Conservation (phyloP, 352 stramenopile genomes). For the Saprolegnia parasitica region DNA sequence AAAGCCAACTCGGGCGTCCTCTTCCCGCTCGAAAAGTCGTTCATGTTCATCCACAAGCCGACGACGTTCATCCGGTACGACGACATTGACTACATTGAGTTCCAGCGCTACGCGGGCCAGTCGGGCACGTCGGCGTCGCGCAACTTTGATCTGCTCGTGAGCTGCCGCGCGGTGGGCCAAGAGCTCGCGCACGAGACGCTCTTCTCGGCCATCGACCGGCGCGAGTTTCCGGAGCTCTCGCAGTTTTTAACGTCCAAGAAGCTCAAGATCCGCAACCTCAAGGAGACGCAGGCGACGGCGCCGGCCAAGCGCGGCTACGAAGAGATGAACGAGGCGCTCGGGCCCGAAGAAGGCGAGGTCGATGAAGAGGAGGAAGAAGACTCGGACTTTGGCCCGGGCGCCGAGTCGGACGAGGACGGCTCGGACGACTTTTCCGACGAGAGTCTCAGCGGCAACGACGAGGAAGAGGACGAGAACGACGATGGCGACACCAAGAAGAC, state of each 20-base stretch:
- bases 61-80: slow-evolving; percentile 98
- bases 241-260: slow-evolving; percentile 95
- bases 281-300: slow-evolving; percentile 70
- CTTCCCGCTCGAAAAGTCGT: slow-evolving; percentile 97
- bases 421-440: slow-evolving; percentile 83
- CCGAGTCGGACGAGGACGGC: slow-evolving; percentile 44
- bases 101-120: slow-evolving; percentile 95
- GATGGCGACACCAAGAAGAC: slow-evolving; percentile 57
- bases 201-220: slow-evolving; percentile 95
- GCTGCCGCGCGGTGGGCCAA: slow-evolving; percentile 82
- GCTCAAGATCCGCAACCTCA: slow-evolving; percentile 89
- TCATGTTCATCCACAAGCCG: slow-evolving; percentile 99
- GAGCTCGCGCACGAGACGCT: slow-evolving; percentile 86
- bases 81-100: slow-evolving; percentile 98
- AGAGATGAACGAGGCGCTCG: slow-evolving; percentile 71
- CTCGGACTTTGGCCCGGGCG: slow-evolving; percentile 89
- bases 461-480: slow-evolving; percentile 61
- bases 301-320: slow-evolving; percentile 73
- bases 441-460: slow-evolving; percentile 69
- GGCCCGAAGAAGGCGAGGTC: slow-evolving; percentile 81
- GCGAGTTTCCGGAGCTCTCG: slow-evolving; percentile 92
- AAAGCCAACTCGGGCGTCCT: slow-evolving; percentile 96
- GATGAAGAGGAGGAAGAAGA: slow-evolving; percentile 90
- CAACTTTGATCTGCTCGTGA: slow-evolving; percentile 96
- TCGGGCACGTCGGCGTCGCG: slow-evolving; percentile 78